A percentile compares a stretch with the other conserved stretches of the same genome.
These are phyloP conservation scores for Acephala macrosclerotiorum DNA, from an alignment of 2,329 filamentous ascomycete species.

Conservation along the genomic window DNA sequence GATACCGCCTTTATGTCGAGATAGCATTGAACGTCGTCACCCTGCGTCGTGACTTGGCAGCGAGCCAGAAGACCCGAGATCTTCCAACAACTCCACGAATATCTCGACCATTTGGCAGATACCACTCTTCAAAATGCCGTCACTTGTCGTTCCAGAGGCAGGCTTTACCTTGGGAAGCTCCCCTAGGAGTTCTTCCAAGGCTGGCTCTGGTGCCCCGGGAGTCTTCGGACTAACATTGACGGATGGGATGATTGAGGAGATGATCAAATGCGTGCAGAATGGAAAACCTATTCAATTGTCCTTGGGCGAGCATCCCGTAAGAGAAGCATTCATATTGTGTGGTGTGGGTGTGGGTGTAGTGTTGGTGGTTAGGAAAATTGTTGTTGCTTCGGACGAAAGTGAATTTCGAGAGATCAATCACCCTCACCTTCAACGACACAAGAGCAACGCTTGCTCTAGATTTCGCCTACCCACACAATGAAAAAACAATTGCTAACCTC, in stretches of 20 bases:
- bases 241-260: slow-evolving; percentile 65
- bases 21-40: slow-evolving; percentile 29
- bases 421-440: slow-evolving; percentile 19
- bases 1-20: slow-evolving; percentile 36
- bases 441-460: slow-evolving; percentile 25
- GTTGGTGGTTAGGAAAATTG: slow-evolving; percentile 8
- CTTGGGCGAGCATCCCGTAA: slow-evolving; percentile 66
- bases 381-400: slow-evolving; percentile 8
- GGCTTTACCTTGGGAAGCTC: slow-evolving; percentile 61
- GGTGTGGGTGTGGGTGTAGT: background rate
- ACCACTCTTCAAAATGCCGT: slow-evolving; percentile 52
- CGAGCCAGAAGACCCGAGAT: slow-evolving; percentile 28
- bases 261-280: slow-evolving; percentile 66
- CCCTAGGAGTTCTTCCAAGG: slow-evolving; percentile 48
- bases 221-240: slow-evolving; percentile 65
- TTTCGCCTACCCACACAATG: slow-evolving; percentile 11
- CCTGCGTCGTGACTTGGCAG: slow-evolving; percentile 34
- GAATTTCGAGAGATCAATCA: slow-evolving; percentile 6
- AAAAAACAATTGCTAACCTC: slow-evolving; percentile 28
- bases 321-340: slow-evolving; percentile 43
- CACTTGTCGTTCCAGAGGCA: slow-evolving; percentile 62
- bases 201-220: slow-evolving; percentile 57
- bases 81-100: slow-evolving; percentile 19
- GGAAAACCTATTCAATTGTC: slow-evolving; percentile 64
- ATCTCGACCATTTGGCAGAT: slow-evolving; percentile 11